phyloP scores from a whole-genome alignment of 805 yeast genomes.

The Myxozyma monticola region DNA sequence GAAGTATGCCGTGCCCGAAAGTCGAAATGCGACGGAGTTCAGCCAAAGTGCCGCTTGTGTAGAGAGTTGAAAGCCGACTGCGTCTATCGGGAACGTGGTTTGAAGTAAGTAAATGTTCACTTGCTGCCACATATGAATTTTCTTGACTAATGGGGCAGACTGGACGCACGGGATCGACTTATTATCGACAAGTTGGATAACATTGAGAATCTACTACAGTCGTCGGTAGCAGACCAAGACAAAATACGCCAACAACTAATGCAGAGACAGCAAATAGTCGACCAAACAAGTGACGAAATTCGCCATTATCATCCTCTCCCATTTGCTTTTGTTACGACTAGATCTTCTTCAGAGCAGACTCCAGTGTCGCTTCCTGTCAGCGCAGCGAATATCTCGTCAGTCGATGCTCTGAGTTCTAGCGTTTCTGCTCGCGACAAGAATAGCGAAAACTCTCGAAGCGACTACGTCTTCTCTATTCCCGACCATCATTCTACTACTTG shows the following conservation, averaged over 20 bases:
- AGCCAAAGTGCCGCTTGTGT: conserved; percentile 23
- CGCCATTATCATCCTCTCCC: background rate
- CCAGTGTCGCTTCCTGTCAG: too few relatives aligned
- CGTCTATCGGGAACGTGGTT: conserved; percentile 18
- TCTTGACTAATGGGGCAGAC: conserved; percentile 3
- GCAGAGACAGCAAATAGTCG: background rate
- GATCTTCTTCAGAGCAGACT: too few relatives aligned
- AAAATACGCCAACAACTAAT: background rate
- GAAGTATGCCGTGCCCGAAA: conserved; percentile 23
- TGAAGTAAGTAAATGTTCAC: conserved; percentile 20
- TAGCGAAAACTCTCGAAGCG: background rate
- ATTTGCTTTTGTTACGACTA: background rate
- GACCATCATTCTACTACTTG: conserved; percentile 24
- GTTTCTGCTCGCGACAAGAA: background rate
- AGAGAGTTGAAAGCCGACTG: conserved; percentile 23
- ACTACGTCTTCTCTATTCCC: conserved; percentile 22
- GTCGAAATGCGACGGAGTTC: conserved; percentile 26
- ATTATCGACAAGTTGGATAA: conserved; percentile 14
- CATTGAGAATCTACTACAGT: conserved; percentile 11
- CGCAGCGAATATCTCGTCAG: conserved; percentile 9
- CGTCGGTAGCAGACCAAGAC: background rate
- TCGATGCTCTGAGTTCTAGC: background rate
- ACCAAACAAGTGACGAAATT: background rate
- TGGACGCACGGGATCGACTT: conserved; percentile 20
- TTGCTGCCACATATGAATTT: background rate